phyloP scores from a whole-genome alignment of 805 yeast species.

The Spathaspora girioi region DNA sequence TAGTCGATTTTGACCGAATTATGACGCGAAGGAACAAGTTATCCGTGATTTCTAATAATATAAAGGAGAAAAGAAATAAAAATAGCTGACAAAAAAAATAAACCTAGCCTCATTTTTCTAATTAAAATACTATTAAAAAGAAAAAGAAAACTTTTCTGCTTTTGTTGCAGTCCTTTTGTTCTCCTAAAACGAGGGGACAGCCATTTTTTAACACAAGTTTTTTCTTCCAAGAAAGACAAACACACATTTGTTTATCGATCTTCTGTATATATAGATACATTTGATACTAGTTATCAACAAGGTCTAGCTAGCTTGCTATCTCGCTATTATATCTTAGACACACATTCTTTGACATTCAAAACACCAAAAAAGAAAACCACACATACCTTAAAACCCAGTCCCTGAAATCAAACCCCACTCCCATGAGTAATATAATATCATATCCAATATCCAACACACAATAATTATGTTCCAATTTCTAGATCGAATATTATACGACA shows the following conservation, averaged over 20 bases:
- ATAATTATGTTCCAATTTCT: slow-evolving; percentile 8
- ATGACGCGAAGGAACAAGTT: too few relatives aligned
- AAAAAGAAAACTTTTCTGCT: not conserved
- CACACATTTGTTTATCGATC: not conserved
- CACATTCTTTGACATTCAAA: too few relatives aligned
- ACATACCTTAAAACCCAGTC: too few relatives aligned
- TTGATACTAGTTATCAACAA: too few relatives aligned
- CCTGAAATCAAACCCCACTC: not conserved
- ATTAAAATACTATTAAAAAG: not conserved
- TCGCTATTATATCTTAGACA: too few relatives aligned
- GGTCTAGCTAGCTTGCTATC: too few relatives aligned
- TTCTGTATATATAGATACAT: too few relatives aligned
- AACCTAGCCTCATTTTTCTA: not conserved
- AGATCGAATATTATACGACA: slow-evolving; percentile 28
- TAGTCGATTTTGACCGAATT: too few relatives aligned
- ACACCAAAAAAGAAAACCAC: too few relatives aligned
- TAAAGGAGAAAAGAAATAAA: not conserved
- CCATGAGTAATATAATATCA: not conserved
- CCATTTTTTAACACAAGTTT: not conserved
- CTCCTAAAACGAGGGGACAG: not conserved
- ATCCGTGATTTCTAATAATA: not conserved
- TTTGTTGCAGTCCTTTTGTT: not conserved
- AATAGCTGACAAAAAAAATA: not conserved
- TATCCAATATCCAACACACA: not conserved
- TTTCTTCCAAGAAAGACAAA: too few relatives aligned